These are phyloP conservation scores for Daedaleopsis nitida DNA, from an alignment of 768 basidiomycete genomes.

Conservation along the genomic window DNA sequence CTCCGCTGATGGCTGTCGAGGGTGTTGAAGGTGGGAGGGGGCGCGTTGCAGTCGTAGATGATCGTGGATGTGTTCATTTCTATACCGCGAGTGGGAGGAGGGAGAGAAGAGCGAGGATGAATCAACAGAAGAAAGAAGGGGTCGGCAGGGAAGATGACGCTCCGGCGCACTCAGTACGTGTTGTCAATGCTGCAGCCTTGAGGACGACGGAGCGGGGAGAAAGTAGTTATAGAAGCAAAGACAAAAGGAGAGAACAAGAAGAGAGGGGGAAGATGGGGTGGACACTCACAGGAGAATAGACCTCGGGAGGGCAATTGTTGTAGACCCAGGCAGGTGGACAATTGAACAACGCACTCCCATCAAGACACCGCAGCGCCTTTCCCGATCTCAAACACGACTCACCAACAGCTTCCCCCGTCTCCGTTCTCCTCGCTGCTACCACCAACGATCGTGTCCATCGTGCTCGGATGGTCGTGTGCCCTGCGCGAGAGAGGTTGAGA, in stretches of 20 bases:
- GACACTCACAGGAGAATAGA: background rate
- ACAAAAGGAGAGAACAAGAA: background rate
- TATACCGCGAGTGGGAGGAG: background rate
- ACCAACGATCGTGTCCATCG: background rate
- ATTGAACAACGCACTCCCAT: background rate
- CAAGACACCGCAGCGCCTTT: background rate
- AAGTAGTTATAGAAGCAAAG: background rate
- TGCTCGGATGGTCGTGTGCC: too few species aligned
- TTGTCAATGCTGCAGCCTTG: background rate
- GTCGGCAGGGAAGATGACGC: background rate
- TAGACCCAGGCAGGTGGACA: background rate
- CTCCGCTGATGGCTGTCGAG: constrained; percentile 51
- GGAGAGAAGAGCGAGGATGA: too few species aligned
- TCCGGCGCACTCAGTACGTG: background rate
- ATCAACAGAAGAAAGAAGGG: too few species aligned
- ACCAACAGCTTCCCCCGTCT: background rate
- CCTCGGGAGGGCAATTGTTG: background rate
- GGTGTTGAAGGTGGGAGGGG: constrained; percentile 61
- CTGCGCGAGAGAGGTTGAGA: background rate
- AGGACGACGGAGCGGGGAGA: background rate
- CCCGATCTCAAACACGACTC: background rate
- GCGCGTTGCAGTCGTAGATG: constrained; percentile 16
- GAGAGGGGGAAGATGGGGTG: background rate
- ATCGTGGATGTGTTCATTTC: background rate
- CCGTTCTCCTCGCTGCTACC: too few species aligned